Evolutionary conservation across 257 asterid species (phyloP).

Genomic region (Echites panduratus): DNA sequence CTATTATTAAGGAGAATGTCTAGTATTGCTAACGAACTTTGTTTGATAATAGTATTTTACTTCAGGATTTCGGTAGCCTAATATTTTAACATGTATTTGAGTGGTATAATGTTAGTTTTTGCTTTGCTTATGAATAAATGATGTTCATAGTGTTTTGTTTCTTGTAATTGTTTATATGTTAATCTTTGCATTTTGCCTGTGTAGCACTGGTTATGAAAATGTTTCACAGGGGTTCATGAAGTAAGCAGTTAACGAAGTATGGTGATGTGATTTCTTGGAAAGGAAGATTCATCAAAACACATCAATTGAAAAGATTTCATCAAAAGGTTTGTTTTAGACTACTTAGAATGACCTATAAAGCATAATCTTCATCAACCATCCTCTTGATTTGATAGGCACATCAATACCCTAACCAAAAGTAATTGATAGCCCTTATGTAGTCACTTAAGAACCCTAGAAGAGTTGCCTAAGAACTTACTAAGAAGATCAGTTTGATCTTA

Average conservation of each 20-base stretch:
- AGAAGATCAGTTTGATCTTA: too few relatives aligned
- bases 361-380: too few relatives aligned
- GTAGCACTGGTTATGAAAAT: background rate
- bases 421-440: too few relatives aligned
- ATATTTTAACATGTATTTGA: background rate
- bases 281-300: too few relatives aligned
- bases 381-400: too few relatives aligned
- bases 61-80: slow-evolving; percentile 1
- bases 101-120: background rate
- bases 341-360: too few relatives aligned
- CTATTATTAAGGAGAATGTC: background rate
- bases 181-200: background rate
- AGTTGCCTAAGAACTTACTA: too few relatives aligned
- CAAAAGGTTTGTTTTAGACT: too few relatives aligned
- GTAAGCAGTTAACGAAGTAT: background rate
- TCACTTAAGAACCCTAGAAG: too few relatives aligned
- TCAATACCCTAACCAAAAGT: too few relatives aligned
- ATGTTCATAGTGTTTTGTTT: background rate
- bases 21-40: background rate
- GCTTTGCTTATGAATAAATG: background rate
- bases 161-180: background rate
- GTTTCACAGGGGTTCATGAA: background rate
- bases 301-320: too few relatives aligned
- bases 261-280: too few relatives aligned
- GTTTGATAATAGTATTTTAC: background rate